Percentiles rank a stretch among this genome's conserved stretches.
These are phyloP conservation scores for Gracilaria domingensis DNA, from an alignment of 23 red algal species.

Conservation along the genomic window DNA sequence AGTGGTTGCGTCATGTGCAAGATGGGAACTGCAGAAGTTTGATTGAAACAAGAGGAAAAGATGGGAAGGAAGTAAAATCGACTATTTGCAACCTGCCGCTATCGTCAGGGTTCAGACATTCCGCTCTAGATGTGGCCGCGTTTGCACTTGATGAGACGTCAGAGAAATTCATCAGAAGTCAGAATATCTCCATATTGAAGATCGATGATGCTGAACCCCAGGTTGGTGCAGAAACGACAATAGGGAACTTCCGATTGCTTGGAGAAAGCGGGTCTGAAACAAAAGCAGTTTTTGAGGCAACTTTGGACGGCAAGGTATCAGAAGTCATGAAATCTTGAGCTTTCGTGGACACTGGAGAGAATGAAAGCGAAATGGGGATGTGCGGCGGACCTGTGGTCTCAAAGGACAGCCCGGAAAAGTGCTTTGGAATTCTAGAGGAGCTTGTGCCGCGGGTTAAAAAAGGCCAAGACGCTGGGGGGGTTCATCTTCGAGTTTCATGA, in stretches of 20 bases:
- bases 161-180: constrained; percentile 1
- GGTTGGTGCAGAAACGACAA: background rate
- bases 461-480: constrained; percentile 13
- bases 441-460: constrained; percentile 60
- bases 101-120: constrained; percentile 63
- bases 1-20: constrained; percentile 79
- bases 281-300: constrained; percentile 35
- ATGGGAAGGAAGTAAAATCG: constrained; percentile 46
- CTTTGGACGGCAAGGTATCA: constrained; percentile 43
- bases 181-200: constrained; percentile 19
- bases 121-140: constrained; percentile 77
- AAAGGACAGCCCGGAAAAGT: background rate
- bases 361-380: constrained; percentile 78
- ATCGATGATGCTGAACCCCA: constrained; percentile 10
- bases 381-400: constrained; percentile 75
- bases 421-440: constrained; percentile 70
- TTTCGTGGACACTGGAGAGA: constrained; percentile 60
- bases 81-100: constrained; percentile 26
- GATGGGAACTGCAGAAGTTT: constrained; percentile 76
- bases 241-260: constrained; percentile 44
- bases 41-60: constrained; percentile 46
- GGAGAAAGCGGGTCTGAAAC: constrained; percentile 68
- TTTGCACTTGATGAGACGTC: constrained; percentile 53
- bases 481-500: constrained; percentile 44
- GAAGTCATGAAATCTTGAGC: constrained; percentile 35